A percentile compares a stretch with the other conserved stretches of the same genome.
These are phyloP conservation scores for Suillus clintonianus DNA, from an alignment of 768 basidiomycete species.

Conservation along the genomic window DNA sequence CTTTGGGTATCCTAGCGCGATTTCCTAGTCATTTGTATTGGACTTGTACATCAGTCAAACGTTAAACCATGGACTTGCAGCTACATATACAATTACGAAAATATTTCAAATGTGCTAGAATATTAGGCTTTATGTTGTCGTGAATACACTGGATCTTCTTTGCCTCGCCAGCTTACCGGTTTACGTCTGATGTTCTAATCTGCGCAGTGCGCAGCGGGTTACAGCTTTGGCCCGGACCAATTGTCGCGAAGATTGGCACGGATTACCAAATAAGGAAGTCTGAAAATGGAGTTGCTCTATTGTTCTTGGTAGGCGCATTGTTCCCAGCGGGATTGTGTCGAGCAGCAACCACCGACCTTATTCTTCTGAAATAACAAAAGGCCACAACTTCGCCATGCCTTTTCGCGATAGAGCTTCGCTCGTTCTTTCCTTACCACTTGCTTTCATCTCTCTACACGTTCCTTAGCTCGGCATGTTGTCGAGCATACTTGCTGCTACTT, in stretches of 20 bases:
- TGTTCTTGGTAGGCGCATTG: constrained; percentile 25
- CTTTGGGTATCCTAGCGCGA: background rate
- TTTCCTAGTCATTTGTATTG: background rate
- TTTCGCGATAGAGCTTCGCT: constrained; percentile 22
- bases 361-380: constrained; percentile 31
- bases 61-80: background rate
- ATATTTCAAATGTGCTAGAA: background rate
- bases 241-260: background rate
- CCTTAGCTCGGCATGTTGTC: constrained; percentile 38
- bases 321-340: constrained; percentile 14
- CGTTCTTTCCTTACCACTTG: constrained; percentile 18
- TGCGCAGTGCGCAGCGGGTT: background rate
- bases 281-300: constrained; percentile 19
- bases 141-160: background rate
- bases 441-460: constrained; percentile 23
- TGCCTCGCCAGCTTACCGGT: background rate
- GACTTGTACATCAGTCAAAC: background rate
- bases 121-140: background rate
- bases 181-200: background rate
- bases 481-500: constrained; percentile 37
- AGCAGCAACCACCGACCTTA: constrained; percentile 25
- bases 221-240: background rate
- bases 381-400: constrained; percentile 14
- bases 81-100: background rate
- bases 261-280: constrained; percentile 8